phyloP scores from a whole-genome alignment of 331 rosid species.

The Stylosanthes scabra region DNA sequence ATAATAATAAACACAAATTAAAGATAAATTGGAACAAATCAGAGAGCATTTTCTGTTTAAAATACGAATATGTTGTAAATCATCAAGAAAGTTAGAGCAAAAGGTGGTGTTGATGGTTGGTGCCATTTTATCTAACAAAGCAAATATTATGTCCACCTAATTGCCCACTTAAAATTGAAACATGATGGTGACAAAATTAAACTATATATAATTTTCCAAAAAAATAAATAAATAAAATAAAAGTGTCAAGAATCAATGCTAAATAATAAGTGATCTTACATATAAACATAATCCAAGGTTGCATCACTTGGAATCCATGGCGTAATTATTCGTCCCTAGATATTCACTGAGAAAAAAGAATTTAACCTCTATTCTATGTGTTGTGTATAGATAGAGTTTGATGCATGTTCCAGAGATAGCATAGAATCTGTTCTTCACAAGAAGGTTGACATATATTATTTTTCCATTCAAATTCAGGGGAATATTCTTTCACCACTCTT shows the following conservation, averaged over 20 bases:
- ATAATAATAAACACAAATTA: too few relatives aligned
- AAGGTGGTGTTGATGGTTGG: neutral
- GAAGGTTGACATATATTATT: constrained; percentile 11
- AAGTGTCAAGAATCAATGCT: constrained; percentile 37
- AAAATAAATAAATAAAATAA: too few relatives aligned
- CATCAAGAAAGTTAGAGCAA: too few relatives aligned
- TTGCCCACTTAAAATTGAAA: constrained; percentile 21
- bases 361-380: too few relatives aligned
- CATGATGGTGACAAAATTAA: constrained; percentile 16
- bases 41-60: too few relatives aligned
- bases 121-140: constrained; percentile 8
- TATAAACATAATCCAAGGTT: neutral
- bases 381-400: neutral
- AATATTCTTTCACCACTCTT: constrained; percentile 21
- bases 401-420: constrained; percentile 25
- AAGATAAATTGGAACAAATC: too few relatives aligned
- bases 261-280: neutral
- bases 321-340: constrained; percentile 20
- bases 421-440: constrained; percentile 30
- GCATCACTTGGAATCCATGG: constrained; percentile 41
- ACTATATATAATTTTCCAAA: constrained; percentile 13
- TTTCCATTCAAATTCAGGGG: constrained; percentile 18
- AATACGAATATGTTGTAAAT: too few relatives aligned
- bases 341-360: neutral
- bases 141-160: constrained; percentile 7